A percentile compares a stretch with the other conserved stretches of the same genome.
These are phyloP conservation scores for Trypethelium eluteriae DNA, from an alignment of 495 filamentous ascomycete species.

Conservation along the genomic window DNA sequence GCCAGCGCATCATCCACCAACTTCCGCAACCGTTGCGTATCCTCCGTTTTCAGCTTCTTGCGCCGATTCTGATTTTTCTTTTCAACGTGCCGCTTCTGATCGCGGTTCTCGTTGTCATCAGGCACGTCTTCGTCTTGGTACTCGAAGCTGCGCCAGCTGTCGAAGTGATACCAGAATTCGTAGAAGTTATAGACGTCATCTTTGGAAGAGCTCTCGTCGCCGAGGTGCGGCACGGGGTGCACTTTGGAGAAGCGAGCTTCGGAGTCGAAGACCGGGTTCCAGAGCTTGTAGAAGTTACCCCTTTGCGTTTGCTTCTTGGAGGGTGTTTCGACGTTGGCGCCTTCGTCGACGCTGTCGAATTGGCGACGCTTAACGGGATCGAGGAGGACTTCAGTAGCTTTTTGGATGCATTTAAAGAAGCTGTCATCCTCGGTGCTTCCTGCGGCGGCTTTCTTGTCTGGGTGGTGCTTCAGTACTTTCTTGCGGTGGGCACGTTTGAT, in stretches of 20 bases:
- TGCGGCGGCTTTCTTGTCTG: constrained; percentile 93
- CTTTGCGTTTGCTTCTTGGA: constrained; percentile 78
- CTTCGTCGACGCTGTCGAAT: constrained; percentile 93
- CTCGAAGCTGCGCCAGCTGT: constrained; percentile 95
- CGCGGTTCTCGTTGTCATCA: constrained; percentile 96
- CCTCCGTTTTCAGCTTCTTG: constrained; percentile 98
- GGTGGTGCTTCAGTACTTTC: constrained; percentile 98
- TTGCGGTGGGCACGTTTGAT: constrained; percentile 98
- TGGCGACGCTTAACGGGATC: constrained; percentile 91
- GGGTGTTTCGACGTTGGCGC: constrained; percentile 82
- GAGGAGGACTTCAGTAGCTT: constrained; percentile 84
- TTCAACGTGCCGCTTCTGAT: constrained; percentile 96
- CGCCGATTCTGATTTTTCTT: constrained; percentile 95
- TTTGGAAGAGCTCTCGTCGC: constrained; percentile 75
- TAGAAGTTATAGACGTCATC: constrained; percentile 92
- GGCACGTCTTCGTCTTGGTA: constrained; percentile 98
- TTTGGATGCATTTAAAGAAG: constrained; percentile 99
- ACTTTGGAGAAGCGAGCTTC: constrained; percentile 87
- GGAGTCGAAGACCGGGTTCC: constrained; percentile 75
- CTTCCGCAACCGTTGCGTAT: constrained; percentile 79
- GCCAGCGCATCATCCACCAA: constrained; percentile 77
- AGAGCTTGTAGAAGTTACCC: constrained; percentile 90
- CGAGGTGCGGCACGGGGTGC: constrained; percentile 77
- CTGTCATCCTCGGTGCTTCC: constrained; percentile 85
- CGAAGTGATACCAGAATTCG: constrained; percentile 99